A percentile compares a stretch with the other conserved stretches of the same genome.
These are phyloP conservation scores for Penstemon barbatus DNA, from an alignment of 257 asterid genomes.

Conservation along the genomic window DNA sequence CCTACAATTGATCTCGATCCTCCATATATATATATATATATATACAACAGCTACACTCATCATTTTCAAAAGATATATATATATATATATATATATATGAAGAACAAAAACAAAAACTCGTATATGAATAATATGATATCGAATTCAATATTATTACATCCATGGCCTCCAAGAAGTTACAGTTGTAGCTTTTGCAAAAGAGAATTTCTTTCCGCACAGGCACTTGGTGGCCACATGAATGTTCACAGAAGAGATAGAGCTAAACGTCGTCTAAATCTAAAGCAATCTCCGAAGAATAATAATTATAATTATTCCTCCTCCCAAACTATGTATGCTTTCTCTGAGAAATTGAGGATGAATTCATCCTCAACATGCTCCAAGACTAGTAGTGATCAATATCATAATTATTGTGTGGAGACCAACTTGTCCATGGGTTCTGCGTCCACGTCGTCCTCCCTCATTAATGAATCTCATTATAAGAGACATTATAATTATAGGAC, in stretches of 20 bases:
- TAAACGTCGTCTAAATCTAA: conserved; percentile 43
- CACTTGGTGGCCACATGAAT: conserved; percentile 81
- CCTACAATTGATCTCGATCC: not conserved
- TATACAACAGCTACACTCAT: conserved; percentile 12
- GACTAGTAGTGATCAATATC: not conserved
- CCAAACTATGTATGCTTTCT: not conserved
- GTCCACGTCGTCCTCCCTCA: conserved; percentile 6
- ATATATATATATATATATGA: conserved; percentile 26
- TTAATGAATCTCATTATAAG: conserved; percentile 34
- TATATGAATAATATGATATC: too few species aligned
- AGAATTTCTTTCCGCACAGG: conserved; percentile 69
- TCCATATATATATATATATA: too few species aligned
- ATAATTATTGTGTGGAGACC: conserved; percentile 19
- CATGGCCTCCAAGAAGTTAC: conserved; percentile 71
- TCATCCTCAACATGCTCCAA: too few species aligned
- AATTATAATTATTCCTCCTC: conserved; percentile 3
- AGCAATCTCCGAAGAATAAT: conserved; percentile 30
- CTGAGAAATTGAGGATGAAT: not conserved
- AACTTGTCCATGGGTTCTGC: conserved; percentile 26
- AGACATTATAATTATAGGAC: conserved; percentile 13
- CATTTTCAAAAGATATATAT: too few species aligned
- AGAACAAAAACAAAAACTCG: conserved; percentile 24
- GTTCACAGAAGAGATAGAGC: conserved; percentile 77
- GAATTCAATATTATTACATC: too few species aligned
- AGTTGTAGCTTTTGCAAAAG: conserved; percentile 58